These are phyloP conservation scores for Termitomyces sp. DNA, from an alignment of 768 basidiomycete genomes.

Conservation along the genomic window DNA sequence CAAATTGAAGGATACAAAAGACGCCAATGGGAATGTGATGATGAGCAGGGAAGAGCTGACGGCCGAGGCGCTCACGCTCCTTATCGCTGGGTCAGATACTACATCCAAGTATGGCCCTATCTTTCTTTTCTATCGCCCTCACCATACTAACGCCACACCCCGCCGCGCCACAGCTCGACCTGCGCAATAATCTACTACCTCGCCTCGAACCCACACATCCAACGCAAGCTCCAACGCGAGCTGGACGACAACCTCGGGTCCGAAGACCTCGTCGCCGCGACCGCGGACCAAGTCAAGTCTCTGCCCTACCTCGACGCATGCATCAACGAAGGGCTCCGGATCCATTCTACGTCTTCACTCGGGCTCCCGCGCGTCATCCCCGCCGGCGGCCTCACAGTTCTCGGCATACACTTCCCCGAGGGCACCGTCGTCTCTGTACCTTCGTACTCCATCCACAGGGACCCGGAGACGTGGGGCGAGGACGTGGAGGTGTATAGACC, in stretches of 20 bases:
- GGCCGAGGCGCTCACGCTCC: constrained; percentile 81
- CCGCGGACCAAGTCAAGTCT: constrained; percentile 65
- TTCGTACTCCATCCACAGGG: constrained; percentile 79
- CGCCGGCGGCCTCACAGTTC: constrained; percentile 62
- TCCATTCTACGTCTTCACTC: constrained; percentile 81
- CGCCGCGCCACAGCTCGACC: constrained; percentile 58
- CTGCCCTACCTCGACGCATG: constrained; percentile 82
- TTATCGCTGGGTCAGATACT: constrained; percentile 90
- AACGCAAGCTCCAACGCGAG: constrained; percentile 73
- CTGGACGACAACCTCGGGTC: constrained; percentile 57
- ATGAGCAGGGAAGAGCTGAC: constrained; percentile 84
- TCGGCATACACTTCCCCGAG: constrained; percentile 58
- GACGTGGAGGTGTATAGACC: constrained; percentile 75
- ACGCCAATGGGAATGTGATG: constrained; percentile 79
- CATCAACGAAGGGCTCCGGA: constrained; percentile 80
- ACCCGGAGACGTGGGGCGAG: constrained; percentile 68
- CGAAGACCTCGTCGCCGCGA: constrained; percentile 58
- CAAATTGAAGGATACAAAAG: constrained; percentile 75
- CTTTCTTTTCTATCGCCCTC: neutral
- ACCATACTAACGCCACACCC: too few relatives aligned
- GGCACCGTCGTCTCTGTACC: constrained; percentile 81
- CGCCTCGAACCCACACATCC: constrained; percentile 58
- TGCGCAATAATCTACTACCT: constrained; percentile 88
- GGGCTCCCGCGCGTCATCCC: constrained; percentile 82
- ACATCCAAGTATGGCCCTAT: constrained; percentile 73